Base-by-base conservation (phyloP, 495 filamentous ascomycete species). In the Lindgomyces ingoldianus region DNA sequence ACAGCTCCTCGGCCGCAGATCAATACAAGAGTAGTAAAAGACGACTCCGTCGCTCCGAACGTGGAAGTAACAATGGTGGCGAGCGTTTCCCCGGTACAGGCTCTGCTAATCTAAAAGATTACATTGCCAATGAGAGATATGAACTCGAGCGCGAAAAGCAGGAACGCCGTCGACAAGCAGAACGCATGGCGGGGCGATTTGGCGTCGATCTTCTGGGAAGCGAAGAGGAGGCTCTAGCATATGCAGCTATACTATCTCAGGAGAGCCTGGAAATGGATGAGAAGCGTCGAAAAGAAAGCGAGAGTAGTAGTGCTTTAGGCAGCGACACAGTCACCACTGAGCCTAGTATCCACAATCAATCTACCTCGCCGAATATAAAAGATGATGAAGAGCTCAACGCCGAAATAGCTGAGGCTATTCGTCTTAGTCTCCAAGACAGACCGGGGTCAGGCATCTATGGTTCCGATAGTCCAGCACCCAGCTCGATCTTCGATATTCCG, bases 211-310 rank as follows among this genome's bases (percentile, higher is more conserved):
- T 94, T 3, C 83, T 88, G 10, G 91, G 89, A 12, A 78, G 80
- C 1, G 85, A 83, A 91, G 93, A 97, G 63, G 91, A 98, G 70
- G 84, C 93, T 42, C 65, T 98, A 29, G 88, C 86, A 12, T 98
- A 98, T 74, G 94, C 93, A 1, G 85, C 87, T 55, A 84, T 98
- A 79, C 76, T 98, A 19, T 96, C 91, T 49, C 83, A 93, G 68
- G 95, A 98, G 74, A 76, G 85, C 0, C 87, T 86, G 80, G 56
- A 78, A 75, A 21, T 41, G 1, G 87, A 91, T 22, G 82, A 86
- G 62, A 78, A 84, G 60, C 84, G 85, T 50, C 78, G 75, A 47
- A 82, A 82, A 55, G 82, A 84, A 50, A 81, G 78, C 14, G 81
- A 78, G 10, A 54, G 62, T 22, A 71, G 62, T 47, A 67, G 57